Percentiles rank a stretch among this genome's conserved stretches.
phyloP scores from a whole-genome alignment of 1,284 basidiomycete species.

The Sanguinoderma infundibulare region DNA sequence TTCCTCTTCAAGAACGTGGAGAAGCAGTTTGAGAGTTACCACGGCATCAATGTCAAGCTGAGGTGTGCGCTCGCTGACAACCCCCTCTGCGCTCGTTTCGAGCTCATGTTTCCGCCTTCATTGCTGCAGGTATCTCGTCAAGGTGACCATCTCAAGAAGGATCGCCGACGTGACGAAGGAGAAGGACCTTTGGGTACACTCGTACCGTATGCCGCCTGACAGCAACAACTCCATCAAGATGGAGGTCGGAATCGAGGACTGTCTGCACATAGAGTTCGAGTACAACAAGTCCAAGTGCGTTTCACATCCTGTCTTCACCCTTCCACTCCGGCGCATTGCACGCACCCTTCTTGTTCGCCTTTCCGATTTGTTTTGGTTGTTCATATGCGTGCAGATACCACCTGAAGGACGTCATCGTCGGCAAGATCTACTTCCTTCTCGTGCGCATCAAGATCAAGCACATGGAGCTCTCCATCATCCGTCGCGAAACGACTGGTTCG shows the following conservation, averaged over 20 bases:
- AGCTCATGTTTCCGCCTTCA: not conserved
- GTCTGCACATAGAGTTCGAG: constrained; percentile 98
- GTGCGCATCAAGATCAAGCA: constrained; percentile 99
- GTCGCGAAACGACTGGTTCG: constrained; percentile 94
- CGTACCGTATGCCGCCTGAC: constrained; percentile 97
- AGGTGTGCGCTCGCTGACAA: constrained; percentile 53
- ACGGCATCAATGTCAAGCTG: constrained; percentile 98
- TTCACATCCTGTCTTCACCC: not conserved
- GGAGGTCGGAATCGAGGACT: constrained; percentile 99
- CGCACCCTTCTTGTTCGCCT: not conserved
- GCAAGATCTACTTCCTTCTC: constrained; percentile 98
- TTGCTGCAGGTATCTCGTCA: constrained; percentile 83
- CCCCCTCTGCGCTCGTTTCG: not conserved
- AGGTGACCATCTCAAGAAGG: constrained; percentile 87
- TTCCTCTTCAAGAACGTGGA: constrained; percentile 99
- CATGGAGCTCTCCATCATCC: constrained; percentile 98
- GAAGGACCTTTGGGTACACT: constrained; percentile 96
- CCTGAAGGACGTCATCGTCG: constrained; percentile 98
- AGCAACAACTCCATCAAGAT: constrained; percentile 98
- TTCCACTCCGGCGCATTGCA: not conserved
- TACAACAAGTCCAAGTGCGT: constrained; percentile 98
- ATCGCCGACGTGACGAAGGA: constrained; percentile 95
- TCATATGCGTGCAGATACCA: constrained; percentile 74
- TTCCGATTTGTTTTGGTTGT: not conserved
- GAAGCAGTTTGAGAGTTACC: constrained; percentile 98